Evolutionary conservation across 148 eudicot genomes (phyloP), one percentile per base, ranked within the genome.

Genomic region (Simmondsia chinensis): DNA sequence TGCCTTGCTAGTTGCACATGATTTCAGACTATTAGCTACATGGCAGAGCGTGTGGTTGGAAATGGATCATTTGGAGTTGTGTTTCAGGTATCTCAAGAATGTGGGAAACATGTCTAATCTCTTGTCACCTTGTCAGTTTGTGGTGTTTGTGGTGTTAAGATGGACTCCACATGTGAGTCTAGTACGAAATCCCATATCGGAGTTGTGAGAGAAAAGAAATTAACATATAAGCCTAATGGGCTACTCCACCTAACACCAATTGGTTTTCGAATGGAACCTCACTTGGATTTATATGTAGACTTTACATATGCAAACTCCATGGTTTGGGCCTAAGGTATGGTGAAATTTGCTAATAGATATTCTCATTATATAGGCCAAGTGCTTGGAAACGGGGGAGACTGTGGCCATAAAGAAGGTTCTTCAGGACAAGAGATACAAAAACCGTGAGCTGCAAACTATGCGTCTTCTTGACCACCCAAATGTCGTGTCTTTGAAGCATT

Each of bases 401-500:
- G 89, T 81, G 50, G 89, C 89, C 13, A 81, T 81, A 20, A 81
- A 81, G 65, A 81, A 81, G 64, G 91, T 81, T 60, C 73, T 81
- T 42, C 91, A 81, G 57, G 91, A 81, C 48, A 77, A 71, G 72
- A 69, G 91, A 41, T 81, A 81, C 63, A 81, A 81, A 67, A 81
- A 81, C 48, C 61, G 91, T n/a, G 91, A 81, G 60, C 53, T 81
- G 48, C 91, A 81, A 50, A 74, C 76, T 13, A 81, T 81, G 91
- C 78, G 84, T 5, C 70, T 71, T 42, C 69, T 82, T 49, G 79
- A 77, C 66, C 78, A 82, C 34, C 84, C 91, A 8, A 82, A 74
- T 63, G 74, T 82, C 24, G 79, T 82, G 19, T 67, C 80, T 3
- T 50, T 82, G 37, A 77, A 71, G 47, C 91, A 82, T 51, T 82